Evolutionary conservation across 352 stramenopile genomes (phyloP), one percentile per base, ranked within the genome.

Genomic region (Pythium guiyangense): DNA sequence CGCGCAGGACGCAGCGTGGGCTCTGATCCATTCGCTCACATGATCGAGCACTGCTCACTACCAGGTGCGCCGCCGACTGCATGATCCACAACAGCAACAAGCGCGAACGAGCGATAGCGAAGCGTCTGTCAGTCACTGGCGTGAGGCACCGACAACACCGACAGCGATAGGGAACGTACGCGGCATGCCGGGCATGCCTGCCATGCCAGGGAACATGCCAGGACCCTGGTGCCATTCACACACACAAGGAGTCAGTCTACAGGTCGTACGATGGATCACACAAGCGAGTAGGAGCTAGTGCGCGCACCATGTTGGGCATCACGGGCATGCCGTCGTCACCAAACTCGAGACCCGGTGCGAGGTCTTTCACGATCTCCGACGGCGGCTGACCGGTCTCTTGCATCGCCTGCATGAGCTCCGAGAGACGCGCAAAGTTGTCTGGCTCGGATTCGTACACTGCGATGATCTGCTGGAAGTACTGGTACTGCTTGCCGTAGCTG

Each of bases 371-470:
- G 58, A 99, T 99, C 65, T 99, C 97, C 12, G 80, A 85, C 25
- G 97, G 97, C 10, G 97, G 96, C 63, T 98, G 94, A 12, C 96
- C 94, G 44, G 86, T 98, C 59, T 93, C 83, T 57, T 93, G 80
- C 81, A 95, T 92, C 56, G 99, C 90, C 55, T 99, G 93, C 94
- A 99, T 99, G 29, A 99, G 83, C 66, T 98, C 90, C 66, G 97
- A 98, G 35, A 99, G 73, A 6, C 90, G 77, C 51, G 79, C 67
- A 60, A 96, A 98, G 78, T 99, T 99, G 61, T 98, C 89, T 3
- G 96, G 96, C 66, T 99, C 94, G 10, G 84, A 96, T 57, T 99
- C 97, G 70, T 99, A 99, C 14, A 96, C 76, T n/a, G 87, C 80
- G 9, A 98, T 86, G 51, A 99, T 97, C 58, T 89, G 74, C 76